A percentile compares a stretch with the other conserved stretches of the same genome.
Evolutionary conservation across 1,284 basidiomycete genomes (phyloP).

Genomic region (Ceratobasidium sp.): DNA sequence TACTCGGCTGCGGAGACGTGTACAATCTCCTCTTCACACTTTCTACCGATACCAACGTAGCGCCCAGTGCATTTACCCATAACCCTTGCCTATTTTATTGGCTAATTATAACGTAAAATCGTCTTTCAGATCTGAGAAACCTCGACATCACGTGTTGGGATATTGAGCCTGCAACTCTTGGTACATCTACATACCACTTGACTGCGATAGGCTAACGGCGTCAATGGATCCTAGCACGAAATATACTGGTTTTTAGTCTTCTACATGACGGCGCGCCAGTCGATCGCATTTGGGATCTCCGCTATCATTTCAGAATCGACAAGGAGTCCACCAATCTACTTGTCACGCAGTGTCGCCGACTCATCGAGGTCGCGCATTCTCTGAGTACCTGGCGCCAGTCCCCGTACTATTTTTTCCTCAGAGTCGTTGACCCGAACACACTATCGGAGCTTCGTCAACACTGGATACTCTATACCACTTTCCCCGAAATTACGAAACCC

Average conservation of each 20-base stretch:
- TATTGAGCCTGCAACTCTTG: conserved; percentile 68
- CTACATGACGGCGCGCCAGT: conserved; percentile 56
- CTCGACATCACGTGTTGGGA: conserved; percentile 74
- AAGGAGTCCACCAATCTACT: conserved; percentile 59
- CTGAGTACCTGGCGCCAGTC: conserved; percentile 62
- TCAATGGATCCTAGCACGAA: conserved; percentile 62
- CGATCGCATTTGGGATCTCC: conserved; percentile 67
- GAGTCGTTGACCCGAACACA: conserved; percentile 60
- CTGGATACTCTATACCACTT: conserved; percentile 61
- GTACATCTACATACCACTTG: conserved; percentile 58
- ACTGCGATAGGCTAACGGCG: too few species aligned
- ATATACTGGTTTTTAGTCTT: conserved; percentile 58
- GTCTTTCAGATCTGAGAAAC: conserved; percentile 55
- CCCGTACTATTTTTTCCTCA: conserved; percentile 60
- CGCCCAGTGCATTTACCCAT: too few species aligned
- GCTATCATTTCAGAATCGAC: conserved; percentile 69
- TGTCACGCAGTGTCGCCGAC: conserved; percentile 62
- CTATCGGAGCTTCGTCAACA: conserved; percentile 61
- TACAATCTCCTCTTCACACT: conserved; percentile 69
- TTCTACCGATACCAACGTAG: conserved; percentile 61
- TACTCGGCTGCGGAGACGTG: conserved; percentile 72
- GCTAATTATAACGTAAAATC: too few species aligned
- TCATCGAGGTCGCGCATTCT: conserved; percentile 58
- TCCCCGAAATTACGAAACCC: conserved; percentile 48
- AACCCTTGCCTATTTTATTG: too few species aligned